A percentile compares a stretch with the other conserved stretches of the same genome.
Evolutionary conservation across 2,329 filamentous ascomycete genomes (phyloP).

Genomic region (Didymosphaeria variabile): DNA sequence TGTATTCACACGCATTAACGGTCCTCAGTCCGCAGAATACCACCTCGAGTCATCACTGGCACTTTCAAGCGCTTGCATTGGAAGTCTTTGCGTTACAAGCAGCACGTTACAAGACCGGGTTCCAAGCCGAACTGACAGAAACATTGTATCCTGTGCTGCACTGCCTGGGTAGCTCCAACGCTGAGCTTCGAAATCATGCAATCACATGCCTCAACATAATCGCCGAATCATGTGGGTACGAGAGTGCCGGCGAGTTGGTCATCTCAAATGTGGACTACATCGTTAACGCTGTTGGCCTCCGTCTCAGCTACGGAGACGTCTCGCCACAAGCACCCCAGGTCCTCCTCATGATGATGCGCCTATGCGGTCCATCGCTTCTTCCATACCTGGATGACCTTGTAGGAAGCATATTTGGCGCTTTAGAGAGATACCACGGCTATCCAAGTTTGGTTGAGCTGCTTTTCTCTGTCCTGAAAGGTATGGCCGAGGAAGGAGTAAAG

Average conservation of each 20-base stretch:
- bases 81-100: slow-evolving; percentile 83
- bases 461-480: slow-evolving; percentile 81
- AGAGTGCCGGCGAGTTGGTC: slow-evolving; percentile 77
- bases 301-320: slow-evolving; percentile 90
- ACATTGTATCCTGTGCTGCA: slow-evolving; percentile 90
- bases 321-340: slow-evolving; percentile 92
- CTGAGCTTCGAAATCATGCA: slow-evolving; percentile 78
- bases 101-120: slow-evolving; percentile 69
- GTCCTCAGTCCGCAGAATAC: slow-evolving; percentile 60
- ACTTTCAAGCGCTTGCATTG: slow-evolving; percentile 78
- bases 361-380: slow-evolving; percentile 82
- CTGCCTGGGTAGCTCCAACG: slow-evolving; percentile 77
- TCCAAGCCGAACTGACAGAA: slow-evolving; percentile 87
- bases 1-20: slow-evolving; percentile 74
- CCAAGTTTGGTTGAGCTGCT: slow-evolving; percentile 83
- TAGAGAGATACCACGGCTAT: slow-evolving; percentile 97
- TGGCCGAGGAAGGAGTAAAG: slow-evolving; percentile 82
- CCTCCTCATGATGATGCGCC: slow-evolving; percentile 89
- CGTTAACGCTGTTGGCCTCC: slow-evolving; percentile 88
- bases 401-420: slow-evolving; percentile 85
- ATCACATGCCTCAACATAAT: slow-evolving; percentile 83
- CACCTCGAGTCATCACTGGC: slow-evolving; percentile 67
- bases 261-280: slow-evolving; percentile 96
- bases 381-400: slow-evolving; percentile 93
- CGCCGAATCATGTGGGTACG: slow-evolving; percentile 78